Conservation (phyloP, 2,329 filamentous ascomycete species). For the Atkinsonella hypoxylon region DNA sequence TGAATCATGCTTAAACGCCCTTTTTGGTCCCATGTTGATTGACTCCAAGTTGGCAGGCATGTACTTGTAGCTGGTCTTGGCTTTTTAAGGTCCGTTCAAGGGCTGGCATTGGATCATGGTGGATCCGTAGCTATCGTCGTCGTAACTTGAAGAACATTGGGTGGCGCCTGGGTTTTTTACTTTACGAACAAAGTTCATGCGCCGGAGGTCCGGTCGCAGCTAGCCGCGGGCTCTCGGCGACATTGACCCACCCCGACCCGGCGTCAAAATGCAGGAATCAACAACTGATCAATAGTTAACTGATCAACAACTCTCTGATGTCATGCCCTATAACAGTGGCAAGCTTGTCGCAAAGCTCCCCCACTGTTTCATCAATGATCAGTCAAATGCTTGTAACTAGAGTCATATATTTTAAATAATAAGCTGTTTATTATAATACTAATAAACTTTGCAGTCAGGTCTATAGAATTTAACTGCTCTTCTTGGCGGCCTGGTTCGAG, state of each 20-base stretch:
- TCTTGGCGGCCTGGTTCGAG: too few species aligned
- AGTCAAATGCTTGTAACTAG: too few species aligned
- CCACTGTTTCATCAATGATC: too few species aligned
- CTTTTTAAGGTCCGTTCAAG: not conserved
- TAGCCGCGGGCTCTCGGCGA: not conserved
- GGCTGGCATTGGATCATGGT: not conserved
- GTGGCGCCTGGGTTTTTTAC: not conserved
- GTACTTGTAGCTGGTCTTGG: not conserved
- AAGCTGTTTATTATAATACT: too few species aligned
- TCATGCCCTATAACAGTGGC: too few species aligned
- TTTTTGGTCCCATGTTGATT: not conserved
- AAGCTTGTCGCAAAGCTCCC: too few species aligned
- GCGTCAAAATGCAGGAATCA: too few species aligned
- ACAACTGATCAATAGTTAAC: too few species aligned
- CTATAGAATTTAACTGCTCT: too few species aligned
- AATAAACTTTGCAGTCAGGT: too few species aligned
- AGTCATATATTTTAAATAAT: too few species aligned
- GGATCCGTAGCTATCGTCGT: not conserved
- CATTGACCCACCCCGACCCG: not conserved
- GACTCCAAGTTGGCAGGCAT: not conserved
- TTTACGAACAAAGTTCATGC: not conserved
- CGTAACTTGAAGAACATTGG: not conserved
- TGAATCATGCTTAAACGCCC: not conserved
- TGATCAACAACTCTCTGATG: too few species aligned
- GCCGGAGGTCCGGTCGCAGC: not conserved